Conservation (phyloP, 352 stramenopile genomes). For the Aphanomyces euteiches region DNA sequence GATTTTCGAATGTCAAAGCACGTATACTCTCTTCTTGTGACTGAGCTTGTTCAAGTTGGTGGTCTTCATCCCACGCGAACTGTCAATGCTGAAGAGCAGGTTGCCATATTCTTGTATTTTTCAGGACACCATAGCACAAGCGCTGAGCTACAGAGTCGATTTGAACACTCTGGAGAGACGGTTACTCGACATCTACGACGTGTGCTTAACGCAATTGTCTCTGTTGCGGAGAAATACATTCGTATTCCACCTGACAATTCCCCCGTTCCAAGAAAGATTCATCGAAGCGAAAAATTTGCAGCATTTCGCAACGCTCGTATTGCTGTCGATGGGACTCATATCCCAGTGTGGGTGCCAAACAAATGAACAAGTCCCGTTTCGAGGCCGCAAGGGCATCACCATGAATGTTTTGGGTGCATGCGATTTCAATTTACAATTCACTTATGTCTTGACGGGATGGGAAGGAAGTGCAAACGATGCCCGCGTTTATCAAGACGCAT, state of each 20-base stretch:
- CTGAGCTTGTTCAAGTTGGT: background rate
- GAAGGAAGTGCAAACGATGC: background rate
- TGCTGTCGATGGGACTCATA: background rate
- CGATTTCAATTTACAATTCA: conserved; percentile 1
- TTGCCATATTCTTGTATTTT: conserved; percentile 18
- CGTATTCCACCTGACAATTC: background rate
- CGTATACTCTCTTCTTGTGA: background rate
- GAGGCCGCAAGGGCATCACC: background rate
- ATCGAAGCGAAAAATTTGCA: background rate
- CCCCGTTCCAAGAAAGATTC: background rate
- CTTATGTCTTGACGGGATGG: background rate
- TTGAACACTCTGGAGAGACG: conserved; percentile 4
- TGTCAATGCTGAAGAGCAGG: background rate
- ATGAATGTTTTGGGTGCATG: background rate
- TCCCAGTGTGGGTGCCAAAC: background rate
- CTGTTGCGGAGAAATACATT: background rate
- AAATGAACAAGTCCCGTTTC: background rate
- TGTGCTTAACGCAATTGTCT: background rate
- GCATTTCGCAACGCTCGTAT: background rate
- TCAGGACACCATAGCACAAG: background rate
- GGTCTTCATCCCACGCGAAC: background rate
- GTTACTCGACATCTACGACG: background rate
- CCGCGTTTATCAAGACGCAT: background rate
- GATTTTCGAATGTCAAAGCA: background rate
- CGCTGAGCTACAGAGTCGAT: background rate